Conservation (phyloP, 768 basidiomycete genomes). For the Dictyophora rubrovolvata region DNA sequence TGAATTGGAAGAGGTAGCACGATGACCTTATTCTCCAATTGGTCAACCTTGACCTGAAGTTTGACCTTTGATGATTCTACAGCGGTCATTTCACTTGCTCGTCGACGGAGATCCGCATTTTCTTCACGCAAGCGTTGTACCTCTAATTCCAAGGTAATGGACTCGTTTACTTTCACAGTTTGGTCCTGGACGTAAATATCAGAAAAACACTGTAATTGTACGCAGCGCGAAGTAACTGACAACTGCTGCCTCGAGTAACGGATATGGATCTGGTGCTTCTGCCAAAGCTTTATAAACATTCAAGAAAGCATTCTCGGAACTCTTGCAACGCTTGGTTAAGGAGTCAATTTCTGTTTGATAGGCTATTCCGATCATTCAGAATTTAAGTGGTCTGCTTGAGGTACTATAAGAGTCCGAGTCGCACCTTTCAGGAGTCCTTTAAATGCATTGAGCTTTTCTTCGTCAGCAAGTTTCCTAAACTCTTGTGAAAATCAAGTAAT, state of each 20-base stretch:
- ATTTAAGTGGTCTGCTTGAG: not conserved
- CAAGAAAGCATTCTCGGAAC: constrained; percentile 92
- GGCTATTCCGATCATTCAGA: constrained; percentile 33
- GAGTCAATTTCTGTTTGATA: constrained; percentile 96
- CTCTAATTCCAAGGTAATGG: constrained; percentile 64
- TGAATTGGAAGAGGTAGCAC: not conserved
- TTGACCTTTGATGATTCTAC: constrained; percentile 70
- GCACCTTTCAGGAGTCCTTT: constrained; percentile 83
- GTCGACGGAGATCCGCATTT: constrained; percentile 68
- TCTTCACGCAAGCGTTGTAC: constrained; percentile 67
- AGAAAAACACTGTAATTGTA: not conserved
- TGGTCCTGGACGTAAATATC: constrained; percentile 57
- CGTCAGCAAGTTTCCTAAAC: constrained; percentile 91
- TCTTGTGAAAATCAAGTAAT: constrained; percentile 36
- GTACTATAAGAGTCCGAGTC: constrained; percentile 11
- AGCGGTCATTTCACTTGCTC: constrained; percentile 49
- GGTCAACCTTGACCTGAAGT: constrained; percentile 60
- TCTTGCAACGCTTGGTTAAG: constrained; percentile 85
- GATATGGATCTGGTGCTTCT: constrained; percentile 96
- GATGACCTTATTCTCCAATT: constrained; percentile 70
- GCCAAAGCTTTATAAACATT: constrained; percentile 93
- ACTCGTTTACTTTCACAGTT: constrained; percentile 81
- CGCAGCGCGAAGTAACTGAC: constrained; percentile 30
- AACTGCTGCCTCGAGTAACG: constrained; percentile 88
- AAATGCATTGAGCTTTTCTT: constrained; percentile 78